phyloP scores from a whole-genome alignment of 345 rosid species.

The Eucalyptus polyanthemos region DNA sequence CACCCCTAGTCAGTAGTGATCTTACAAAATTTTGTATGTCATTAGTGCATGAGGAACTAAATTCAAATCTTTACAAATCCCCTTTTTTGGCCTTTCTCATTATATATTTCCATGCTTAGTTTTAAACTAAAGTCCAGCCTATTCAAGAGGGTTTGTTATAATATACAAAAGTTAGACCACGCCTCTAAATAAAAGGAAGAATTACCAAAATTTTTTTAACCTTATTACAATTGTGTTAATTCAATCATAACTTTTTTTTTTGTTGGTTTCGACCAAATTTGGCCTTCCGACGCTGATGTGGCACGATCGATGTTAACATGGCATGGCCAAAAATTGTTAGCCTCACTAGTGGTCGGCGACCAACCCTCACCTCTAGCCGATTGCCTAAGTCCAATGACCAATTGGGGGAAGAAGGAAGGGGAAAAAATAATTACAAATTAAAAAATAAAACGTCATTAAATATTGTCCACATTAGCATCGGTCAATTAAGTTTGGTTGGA shows the following conservation, averaged over 20 bases:
- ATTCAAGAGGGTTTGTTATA: not conserved
- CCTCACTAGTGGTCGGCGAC: accelerated
- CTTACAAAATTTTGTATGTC: accelerated
- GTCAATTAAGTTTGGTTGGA: accelerated
- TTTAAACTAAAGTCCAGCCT: not conserved
- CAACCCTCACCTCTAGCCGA: accelerated
- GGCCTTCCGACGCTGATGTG: accelerated
- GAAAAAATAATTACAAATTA: not conserved
- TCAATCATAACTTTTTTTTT: not conserved
- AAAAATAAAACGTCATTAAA: too few relatives aligned
- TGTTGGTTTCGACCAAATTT: too few relatives aligned
- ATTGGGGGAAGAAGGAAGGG: not conserved
- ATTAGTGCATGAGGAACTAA: accelerated
- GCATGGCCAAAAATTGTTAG: not conserved
- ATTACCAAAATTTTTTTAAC: accelerated
- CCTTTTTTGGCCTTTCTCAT: not conserved
- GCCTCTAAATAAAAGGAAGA: not conserved
- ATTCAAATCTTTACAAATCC: not conserved
- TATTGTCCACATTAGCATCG: accelerated
- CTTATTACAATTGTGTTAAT: not conserved
- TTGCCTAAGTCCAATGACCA: too few relatives aligned
- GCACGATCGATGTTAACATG: too few relatives aligned
- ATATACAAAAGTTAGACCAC: not conserved
- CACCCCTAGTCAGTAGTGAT: not conserved
- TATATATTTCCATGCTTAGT: not conserved